Base-by-base conservation (phyloP, 2,329 filamentous ascomycete species). In the Alternaria conjuncta region DNA sequence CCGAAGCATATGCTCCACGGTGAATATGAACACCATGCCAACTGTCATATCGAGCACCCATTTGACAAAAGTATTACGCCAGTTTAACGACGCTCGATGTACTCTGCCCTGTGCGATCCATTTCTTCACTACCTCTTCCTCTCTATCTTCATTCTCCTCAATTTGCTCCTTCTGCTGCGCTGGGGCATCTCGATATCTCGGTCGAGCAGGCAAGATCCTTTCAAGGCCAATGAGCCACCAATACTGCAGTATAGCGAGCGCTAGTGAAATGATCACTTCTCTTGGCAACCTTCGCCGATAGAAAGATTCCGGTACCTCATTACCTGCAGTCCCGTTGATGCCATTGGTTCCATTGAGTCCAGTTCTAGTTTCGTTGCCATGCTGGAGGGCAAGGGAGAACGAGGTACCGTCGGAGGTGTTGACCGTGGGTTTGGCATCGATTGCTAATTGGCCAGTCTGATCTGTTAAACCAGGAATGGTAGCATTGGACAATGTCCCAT, bases 81-180 rank as follows among this genome's bases (percentile, higher is more conserved):
- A 67, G 49, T 64, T 69, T 23, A 70, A 50, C 20, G 64, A 69
- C 7, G 68, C 61, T 8, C 68, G 66, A 4, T 57, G 55, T 0
- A 69, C 64, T 54, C 60, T 55, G 1, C 66, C 66, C 32, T 69
- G 64, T 43, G 66, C 66, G 44, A 69, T 65, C 68, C 64, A 67
- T 45, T 64, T 69, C 58, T 69, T 62, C 6, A 70, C 67, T 2
- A 70, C 57, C 23, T 65, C 66, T 61, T 70, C 67, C 30, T 70
- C 65, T 12, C 67, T 58, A 50, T 61, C 59, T 43, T 70, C 66
- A 43, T 28, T 56, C 18, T 63, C 58, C 23, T 65, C 66, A 1
- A 56, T 12, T 12, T 60, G 54, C 41, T 58, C 61, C 20, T 63
- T 51, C 7, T n/a, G 45, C n/a, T 58, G 21, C 6, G 41, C 45